Percentiles rank a stretch among this genome's conserved stretches.
Evolutionary conservation across 495 filamentous ascomycete species (phyloP).

Genomic region (Pseudomonodictys pantanalensis): DNA sequence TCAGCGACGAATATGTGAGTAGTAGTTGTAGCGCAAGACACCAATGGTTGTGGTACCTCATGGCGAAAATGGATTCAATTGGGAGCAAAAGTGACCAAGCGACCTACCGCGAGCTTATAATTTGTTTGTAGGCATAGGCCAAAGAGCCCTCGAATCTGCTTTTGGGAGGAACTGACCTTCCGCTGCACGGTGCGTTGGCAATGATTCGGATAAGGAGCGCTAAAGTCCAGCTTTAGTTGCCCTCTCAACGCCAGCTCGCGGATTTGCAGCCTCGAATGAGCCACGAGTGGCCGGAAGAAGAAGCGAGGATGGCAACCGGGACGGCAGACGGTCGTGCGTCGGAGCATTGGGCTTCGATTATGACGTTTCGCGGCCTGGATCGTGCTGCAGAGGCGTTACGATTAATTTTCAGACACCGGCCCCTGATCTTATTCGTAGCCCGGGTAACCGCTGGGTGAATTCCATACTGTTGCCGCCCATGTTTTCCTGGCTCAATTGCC

Average conservation of each 20-base stretch:
- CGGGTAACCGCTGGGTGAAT: constrained; percentile 2
- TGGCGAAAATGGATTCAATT: neutral
- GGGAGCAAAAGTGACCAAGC: neutral
- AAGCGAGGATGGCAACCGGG: neutral
- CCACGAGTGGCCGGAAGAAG: neutral
- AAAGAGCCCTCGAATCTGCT: neutral
- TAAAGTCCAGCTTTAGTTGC: constrained; percentile 13
- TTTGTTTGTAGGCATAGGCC: neutral
- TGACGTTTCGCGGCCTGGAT: constrained; percentile 7
- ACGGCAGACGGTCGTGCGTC: constrained; percentile 1
- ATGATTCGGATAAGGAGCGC: constrained; percentile 15
- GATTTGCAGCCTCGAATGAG: neutral
- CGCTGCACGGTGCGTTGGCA: constrained; percentile 29
- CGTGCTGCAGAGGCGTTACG: neutral
- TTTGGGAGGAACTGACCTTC: constrained; percentile 13
- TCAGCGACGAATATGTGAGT: constrained; percentile 10
- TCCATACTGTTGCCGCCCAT: no score
- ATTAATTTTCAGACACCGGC: neutral
- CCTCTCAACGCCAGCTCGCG: constrained; percentile 12
- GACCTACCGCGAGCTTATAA: constrained; percentile 3
- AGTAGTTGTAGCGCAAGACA: constrained; percentile 2
- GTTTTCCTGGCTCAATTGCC: no score
- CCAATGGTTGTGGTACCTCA: constrained; percentile 4
- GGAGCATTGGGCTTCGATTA: neutral
- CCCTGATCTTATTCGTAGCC: neutral